Evolutionary conservation across 2,329 filamentous ascomycete species (phyloP).

Genomic region (Furcasterigmium furcatum): DNA sequence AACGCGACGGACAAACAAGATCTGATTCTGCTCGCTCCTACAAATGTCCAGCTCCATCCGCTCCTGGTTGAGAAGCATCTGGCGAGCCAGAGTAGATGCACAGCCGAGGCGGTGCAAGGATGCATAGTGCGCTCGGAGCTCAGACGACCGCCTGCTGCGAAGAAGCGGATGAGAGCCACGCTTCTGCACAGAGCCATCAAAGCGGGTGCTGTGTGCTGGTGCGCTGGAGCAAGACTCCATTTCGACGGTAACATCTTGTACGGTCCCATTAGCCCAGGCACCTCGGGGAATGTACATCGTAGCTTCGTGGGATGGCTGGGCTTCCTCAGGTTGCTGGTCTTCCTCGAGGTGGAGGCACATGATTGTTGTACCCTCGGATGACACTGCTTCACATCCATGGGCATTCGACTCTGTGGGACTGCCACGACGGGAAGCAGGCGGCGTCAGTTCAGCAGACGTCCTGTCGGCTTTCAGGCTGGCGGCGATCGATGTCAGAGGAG

Average conservation of each 20-base stretch:
- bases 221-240: not conserved
- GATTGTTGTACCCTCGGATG: too few relatives aligned
- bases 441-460: constrained; percentile 1
- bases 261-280: too few relatives aligned
- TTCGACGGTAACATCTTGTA: too few relatives aligned
- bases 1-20: constrained; percentile 10
- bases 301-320: too few relatives aligned
- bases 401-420: not conserved
- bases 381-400: not conserved
- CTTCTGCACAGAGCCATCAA: not conserved
- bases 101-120: constrained; percentile 5
- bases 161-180: not conserved
- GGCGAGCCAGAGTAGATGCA: constrained; percentile 10
- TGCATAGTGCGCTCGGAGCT: constrained; percentile 11
- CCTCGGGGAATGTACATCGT: too few relatives aligned
- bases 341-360: too few relatives aligned
- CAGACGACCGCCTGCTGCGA: constrained; percentile 6
- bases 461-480: not conserved
- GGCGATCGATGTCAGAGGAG: not conserved
- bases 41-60: constrained; percentile 11
- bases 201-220: not conserved
- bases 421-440: not conserved
- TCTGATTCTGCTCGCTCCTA: constrained; percentile 10
- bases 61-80: constrained; percentile 13
- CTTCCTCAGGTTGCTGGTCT: too few relatives aligned